Evolutionary conservation across 306 rosid genomes (phyloP).

Genomic region (Sesbania bispinosa): DNA sequence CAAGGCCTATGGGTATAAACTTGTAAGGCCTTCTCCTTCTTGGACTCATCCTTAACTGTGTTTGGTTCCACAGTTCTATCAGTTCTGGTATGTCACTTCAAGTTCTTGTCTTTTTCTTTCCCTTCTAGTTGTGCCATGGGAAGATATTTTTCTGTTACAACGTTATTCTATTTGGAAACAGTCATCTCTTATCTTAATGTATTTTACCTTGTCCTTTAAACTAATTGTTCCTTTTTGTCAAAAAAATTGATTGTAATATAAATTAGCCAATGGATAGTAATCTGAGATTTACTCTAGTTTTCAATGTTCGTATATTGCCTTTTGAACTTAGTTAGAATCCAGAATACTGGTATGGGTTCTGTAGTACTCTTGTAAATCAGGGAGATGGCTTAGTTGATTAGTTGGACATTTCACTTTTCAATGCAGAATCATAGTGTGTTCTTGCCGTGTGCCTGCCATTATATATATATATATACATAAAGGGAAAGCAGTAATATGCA

Average conservation of each 20-base stretch:
- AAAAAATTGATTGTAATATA: neutral
- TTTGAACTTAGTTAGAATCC: neutral
- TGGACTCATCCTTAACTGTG: neutral
- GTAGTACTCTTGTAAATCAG: neutral
- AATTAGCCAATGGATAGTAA: neutral
- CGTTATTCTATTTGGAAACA: neutral
- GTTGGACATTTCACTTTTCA: neutral
- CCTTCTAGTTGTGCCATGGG: neutral
- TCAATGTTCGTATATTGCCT: neutral
- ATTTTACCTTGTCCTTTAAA: neutral
- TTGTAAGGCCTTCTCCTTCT: neutral
- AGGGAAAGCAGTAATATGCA: neutral
- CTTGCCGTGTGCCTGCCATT: neutral
- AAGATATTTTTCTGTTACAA: neutral
- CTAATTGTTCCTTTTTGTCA: neutral
- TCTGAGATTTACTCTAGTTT: neutral
- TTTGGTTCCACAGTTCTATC: neutral
- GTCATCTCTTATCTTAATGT: neutral
- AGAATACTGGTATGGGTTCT: neutral
- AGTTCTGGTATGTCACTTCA: neutral
- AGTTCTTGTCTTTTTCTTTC: neutral
- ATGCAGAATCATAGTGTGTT: neutral
- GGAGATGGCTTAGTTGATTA: neutral
- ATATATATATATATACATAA: neutral
- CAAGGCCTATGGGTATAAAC: too few species aligned